Percentiles rank a stretch among this genome's conserved stretches.
phyloP scores from a whole-genome alignment of 2,329 filamentous ascomycete genomes.

The Simplicillium sp. region DNA sequence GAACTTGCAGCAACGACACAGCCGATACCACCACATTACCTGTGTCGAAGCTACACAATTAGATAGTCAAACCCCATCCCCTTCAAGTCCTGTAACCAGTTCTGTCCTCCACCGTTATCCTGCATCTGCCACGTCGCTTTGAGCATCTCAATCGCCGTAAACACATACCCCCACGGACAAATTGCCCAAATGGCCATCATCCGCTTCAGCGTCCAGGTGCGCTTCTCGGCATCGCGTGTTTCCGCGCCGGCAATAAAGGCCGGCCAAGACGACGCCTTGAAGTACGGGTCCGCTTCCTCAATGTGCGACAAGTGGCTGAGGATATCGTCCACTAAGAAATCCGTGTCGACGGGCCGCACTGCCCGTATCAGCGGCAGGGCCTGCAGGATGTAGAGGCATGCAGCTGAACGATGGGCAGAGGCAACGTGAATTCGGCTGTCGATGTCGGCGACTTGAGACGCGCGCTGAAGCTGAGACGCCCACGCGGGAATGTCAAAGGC shows the following conservation, averaged over 20 bases:
- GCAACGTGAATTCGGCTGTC: constrained; percentile 34
- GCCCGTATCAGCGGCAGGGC: constrained; percentile 27
- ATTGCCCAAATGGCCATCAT: constrained; percentile 32
- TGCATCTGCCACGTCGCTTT: constrained; percentile 36
- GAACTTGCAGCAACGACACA: too few species aligned
- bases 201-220: constrained; percentile 41
- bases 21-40: too few species aligned
- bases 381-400: constrained; percentile 36
- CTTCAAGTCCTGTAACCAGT: constrained; percentile 34
- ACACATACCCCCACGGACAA: constrained; percentile 41
- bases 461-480: constrained; percentile 28
- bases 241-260: constrained; percentile 49
- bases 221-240: constrained; percentile 32
- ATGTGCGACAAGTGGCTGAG: constrained; percentile 40
- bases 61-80: constrained; percentile 34
- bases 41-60: constrained; percentile 26
- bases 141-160: constrained; percentile 38
- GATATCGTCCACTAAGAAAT: constrained; percentile 38
- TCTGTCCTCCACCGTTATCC: constrained; percentile 20
- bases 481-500: constrained; percentile 31
- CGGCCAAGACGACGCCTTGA: constrained; percentile 52
- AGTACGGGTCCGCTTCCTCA: constrained; percentile 37
- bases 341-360: constrained; percentile 26
- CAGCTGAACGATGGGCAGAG: constrained; percentile 35
- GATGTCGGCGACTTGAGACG: constrained; percentile 24